phyloP scores from a whole-genome alignment of 768 basidiomycete genomes.

The Podaxis pistillaris region DNA sequence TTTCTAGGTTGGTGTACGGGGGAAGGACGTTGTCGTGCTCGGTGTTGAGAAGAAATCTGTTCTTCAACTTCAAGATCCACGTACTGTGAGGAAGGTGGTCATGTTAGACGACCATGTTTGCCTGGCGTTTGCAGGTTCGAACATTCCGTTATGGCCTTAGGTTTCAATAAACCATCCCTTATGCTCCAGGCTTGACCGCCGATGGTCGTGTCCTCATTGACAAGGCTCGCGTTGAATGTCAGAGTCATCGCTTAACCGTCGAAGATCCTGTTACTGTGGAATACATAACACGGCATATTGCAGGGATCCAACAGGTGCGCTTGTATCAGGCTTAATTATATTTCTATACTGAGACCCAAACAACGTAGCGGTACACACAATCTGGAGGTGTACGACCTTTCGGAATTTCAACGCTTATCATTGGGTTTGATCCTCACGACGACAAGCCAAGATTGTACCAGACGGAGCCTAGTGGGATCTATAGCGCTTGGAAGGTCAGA shows the following conservation, averaged over 20 bases:
- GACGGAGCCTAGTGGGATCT: constrained; percentile 97
- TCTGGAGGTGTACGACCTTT: constrained; percentile 98
- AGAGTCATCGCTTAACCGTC: constrained; percentile 93
- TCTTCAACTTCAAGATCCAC: constrained; percentile 94
- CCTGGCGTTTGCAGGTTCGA: constrained; percentile 92
- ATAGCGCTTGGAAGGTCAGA: constrained; percentile 94
- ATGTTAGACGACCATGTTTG: constrained; percentile 99
- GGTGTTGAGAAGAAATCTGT: constrained; percentile 99
- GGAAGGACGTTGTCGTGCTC: constrained; percentile 91
- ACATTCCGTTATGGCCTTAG: constrained; percentile 1
- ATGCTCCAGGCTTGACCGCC: constrained; percentile 79
- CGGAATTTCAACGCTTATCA: constrained; percentile 94
- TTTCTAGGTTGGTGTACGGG: constrained; percentile 90
- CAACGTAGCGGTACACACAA: constrained; percentile 86
- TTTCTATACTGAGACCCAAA: background rate
- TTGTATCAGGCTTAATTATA: background rate
- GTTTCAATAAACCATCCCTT: constrained; percentile 13
- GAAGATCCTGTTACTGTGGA: constrained; percentile 98
- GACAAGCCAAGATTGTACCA: constrained; percentile 86
- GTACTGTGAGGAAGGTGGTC: constrained; percentile 96
- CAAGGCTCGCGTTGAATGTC: constrained; percentile 97
- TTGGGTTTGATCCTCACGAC: constrained; percentile 96
- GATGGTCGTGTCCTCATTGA: constrained; percentile 98
- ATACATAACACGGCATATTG: constrained; percentile 97
- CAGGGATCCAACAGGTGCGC: constrained; percentile 95